Percentiles rank a stretch among this genome's conserved stretches.
Evolutionary conservation across 768 basidiomycete species (phyloP).

Genomic region (Lentinus tigrinus): DNA sequence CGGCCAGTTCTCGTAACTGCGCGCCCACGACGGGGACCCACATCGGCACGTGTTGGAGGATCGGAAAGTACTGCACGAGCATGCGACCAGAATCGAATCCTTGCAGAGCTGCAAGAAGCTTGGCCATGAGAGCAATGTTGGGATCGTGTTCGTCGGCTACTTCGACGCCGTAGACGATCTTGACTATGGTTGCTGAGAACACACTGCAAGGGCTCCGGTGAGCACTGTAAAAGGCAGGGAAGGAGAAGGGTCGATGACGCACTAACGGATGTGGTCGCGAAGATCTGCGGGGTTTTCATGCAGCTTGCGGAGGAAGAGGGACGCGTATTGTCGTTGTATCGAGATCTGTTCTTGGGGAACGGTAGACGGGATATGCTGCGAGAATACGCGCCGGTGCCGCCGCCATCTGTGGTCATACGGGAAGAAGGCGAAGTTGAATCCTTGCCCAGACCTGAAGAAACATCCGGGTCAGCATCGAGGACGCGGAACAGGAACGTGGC

Average conservation of each 20-base stretch:
- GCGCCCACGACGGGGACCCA: slow-evolving; percentile 8
- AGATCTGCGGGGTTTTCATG: neutral
- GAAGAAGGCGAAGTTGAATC: neutral
- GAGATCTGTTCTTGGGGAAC: neutral
- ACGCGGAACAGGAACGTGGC: neutral
- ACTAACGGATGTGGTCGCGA: slow-evolving; percentile 5
- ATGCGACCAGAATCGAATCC: neutral
- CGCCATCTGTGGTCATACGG: slow-evolving; percentile 12
- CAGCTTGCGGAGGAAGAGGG: neutral
- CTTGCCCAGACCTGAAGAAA: neutral
- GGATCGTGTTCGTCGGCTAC: slow-evolving; percentile 14
- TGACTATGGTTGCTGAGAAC: slow-evolving; percentile 15
- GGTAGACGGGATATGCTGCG: neutral
- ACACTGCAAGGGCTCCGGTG: neutral
- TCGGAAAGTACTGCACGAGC: neutral
- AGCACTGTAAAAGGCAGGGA: no score
- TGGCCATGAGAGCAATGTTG: slow-evolving; percentile 12
- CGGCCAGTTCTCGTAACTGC: neutral
- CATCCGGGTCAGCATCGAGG: neutral
- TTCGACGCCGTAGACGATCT: slow-evolving; percentile 18
- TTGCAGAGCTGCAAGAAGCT: neutral
- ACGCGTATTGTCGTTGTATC: neutral
- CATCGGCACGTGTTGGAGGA: neutral
- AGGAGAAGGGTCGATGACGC: neutral
- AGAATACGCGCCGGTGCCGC: slow-evolving; percentile 8